Percentiles rank a stretch among this genome's conserved stretches.
These are phyloP conservation scores for Mariannaea sp. DNA, from an alignment of 2,329 filamentous ascomycete species.

Conservation along the genomic window DNA sequence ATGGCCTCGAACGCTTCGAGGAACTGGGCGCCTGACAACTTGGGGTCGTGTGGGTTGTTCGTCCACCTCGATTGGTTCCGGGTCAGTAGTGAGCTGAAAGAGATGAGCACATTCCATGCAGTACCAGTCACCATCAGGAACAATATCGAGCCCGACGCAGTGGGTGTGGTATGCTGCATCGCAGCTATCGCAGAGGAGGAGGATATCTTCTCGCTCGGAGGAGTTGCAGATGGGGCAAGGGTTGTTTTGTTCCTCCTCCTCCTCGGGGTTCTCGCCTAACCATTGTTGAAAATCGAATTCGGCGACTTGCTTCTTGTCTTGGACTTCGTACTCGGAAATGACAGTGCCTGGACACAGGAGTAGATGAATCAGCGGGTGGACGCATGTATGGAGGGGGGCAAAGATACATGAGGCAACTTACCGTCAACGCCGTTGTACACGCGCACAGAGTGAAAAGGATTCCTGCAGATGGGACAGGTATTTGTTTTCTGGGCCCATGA, in stretches of 20 bases:
- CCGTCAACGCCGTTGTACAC: constrained; percentile 80
- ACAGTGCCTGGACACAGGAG: constrained; percentile 51
- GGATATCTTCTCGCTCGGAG: constrained; percentile 78
- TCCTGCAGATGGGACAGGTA: constrained; percentile 95
- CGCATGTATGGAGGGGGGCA: constrained; percentile 19
- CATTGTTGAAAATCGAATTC: constrained; percentile 81
- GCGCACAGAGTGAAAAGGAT: constrained; percentile 87
- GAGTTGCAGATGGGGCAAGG: constrained; percentile 86
- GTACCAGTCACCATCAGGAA: constrained; percentile 84
- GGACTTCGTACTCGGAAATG: constrained; percentile 66
- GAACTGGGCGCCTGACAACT: constrained; percentile 39
- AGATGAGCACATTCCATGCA: constrained; percentile 78
- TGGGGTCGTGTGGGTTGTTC: constrained; percentile 42
- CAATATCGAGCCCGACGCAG: constrained; percentile 79
- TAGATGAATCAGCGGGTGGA: constrained; percentile 26
- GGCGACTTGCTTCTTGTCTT: constrained; percentile 86
- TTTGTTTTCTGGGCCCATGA: constrained; percentile 97
- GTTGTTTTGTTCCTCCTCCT: constrained; percentile 68
- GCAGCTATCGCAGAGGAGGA: constrained; percentile 91
- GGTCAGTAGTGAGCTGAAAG: constrained; percentile 45
- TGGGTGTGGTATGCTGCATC: constrained; percentile 89
- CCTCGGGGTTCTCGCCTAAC: constrained; percentile 73
- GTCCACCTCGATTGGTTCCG: constrained; percentile 41
- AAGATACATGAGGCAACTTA: constrained; percentile 51
- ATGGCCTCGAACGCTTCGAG: constrained; percentile 42